Evolutionary conservation across 257 asterid genomes (phyloP).

Genomic region (Solanum acaule): DNA sequence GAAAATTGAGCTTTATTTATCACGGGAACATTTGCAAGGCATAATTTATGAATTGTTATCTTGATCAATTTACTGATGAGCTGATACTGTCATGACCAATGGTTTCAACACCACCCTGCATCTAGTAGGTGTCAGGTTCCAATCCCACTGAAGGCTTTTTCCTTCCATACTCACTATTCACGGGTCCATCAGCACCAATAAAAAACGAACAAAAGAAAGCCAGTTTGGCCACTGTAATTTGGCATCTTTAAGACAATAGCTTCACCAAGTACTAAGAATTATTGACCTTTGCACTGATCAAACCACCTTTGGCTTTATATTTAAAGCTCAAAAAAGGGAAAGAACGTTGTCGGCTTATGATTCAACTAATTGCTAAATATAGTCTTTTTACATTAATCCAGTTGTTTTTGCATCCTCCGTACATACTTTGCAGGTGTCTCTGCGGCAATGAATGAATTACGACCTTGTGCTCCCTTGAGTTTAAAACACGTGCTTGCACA

Average conservation of each 20-base stretch:
- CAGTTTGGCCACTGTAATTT: background rate
- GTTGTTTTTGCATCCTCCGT: background rate
- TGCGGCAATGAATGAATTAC: slow-evolving; percentile 92
- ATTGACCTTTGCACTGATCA: background rate
- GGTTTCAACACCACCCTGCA: background rate
- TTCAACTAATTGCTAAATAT: background rate
- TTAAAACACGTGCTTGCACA: slow-evolving; percentile 53
- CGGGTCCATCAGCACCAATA: background rate
- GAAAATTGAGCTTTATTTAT: background rate
- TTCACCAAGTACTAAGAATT: background rate
- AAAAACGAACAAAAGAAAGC: background rate
- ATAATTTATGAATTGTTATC: background rate
- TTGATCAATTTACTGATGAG: background rate
- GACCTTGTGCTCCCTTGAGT: slow-evolving; percentile 90
- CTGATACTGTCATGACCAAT: background rate
- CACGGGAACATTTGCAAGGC: background rate
- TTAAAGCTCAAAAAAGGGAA: background rate
- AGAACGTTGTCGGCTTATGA: background rate
- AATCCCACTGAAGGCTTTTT: background rate
- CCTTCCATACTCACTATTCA: background rate
- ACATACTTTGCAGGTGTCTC: slow-evolving; percentile 63
- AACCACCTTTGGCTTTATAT: background rate
- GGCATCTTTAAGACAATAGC: background rate
- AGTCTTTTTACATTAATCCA: background rate
- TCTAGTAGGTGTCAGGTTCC: background rate